These are phyloP conservation scores for Dimocarpus longan DNA, from an alignment of 345 rosid genomes.

Conservation along the genomic window DNA sequence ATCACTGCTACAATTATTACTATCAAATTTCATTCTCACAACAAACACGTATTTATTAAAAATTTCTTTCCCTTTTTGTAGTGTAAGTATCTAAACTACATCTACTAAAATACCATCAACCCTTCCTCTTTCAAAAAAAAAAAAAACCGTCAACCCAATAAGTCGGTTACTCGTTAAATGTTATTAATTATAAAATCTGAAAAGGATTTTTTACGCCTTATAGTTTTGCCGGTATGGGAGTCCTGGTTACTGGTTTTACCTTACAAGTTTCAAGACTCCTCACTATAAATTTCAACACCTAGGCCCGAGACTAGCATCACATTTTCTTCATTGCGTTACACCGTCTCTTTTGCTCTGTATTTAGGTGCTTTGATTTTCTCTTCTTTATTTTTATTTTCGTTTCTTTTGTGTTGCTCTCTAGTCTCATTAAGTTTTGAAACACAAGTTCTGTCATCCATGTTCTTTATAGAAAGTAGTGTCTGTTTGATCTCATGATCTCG, in stretches of 20 bases:
- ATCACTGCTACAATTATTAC: neutral
- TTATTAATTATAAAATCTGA: too few species aligned
- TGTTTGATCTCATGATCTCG: neutral
- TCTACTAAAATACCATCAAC: neutral
- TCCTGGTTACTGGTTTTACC: too few species aligned
- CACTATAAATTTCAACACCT: constrained; percentile 11
- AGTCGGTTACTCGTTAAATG: too few species aligned
- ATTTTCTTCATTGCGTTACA: neutral
- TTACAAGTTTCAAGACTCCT: neutral
- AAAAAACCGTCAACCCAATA: too few species aligned
- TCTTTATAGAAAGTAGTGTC: neutral
- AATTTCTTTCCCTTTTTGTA: too few species aligned
- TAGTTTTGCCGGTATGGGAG: too few species aligned
- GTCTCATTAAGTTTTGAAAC: neutral
- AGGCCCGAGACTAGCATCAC: neutral
- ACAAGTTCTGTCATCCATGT: neutral
- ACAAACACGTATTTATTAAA: neutral
- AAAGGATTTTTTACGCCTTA: too few species aligned
- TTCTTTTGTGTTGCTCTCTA: neutral
- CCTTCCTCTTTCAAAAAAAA: too few species aligned
- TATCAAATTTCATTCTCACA: neutral
- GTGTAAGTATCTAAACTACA: too few species aligned
- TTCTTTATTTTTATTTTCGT: neutral
- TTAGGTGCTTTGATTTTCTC: neutral
- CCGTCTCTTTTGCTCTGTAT: neutral